These are phyloP conservation scores for Aspergillus hancockii DNA, from an alignment of 495 filamentous ascomycete genomes.

Conservation along the genomic window DNA sequence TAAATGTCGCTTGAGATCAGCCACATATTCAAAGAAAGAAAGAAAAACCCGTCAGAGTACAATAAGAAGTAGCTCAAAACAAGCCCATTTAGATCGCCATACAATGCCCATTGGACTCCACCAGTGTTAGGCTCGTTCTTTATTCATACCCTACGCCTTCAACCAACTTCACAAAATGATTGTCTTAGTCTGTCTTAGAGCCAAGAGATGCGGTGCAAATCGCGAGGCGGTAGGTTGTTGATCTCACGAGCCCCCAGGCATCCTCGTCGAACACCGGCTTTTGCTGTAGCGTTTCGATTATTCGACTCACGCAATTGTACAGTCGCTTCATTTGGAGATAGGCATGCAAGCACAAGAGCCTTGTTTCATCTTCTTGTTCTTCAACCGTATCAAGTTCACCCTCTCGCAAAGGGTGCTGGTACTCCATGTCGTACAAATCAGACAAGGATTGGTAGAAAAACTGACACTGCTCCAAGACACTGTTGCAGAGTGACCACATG, in stretches of 20 bases:
- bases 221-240: neutral
- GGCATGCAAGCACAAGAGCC: neutral
- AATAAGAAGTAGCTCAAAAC: neutral
- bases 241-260: neutral
- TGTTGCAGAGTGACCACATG: slow-evolving; percentile 3
- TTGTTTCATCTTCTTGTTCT: neutral
- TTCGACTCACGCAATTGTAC: neutral
- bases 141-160: neutral
- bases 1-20: no score
- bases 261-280: slow-evolving; percentile 1
- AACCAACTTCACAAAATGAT: neutral
- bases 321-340: slow-evolving; percentile 3
- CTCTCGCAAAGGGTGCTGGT: neutral
- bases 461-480: neutral
- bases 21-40: no score
- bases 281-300: neutral
- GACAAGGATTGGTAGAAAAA: neutral
- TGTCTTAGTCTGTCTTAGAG: neutral
- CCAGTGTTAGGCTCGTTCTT: neutral
- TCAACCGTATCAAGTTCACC: neutral
- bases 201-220: neutral
- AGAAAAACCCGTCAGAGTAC: neutral
- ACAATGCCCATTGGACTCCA: neutral
- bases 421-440: neutral
- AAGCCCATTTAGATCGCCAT: neutral